phyloP scores from a whole-genome alignment of 2,329 filamentous ascomycete genomes.

The Nemania abortiva region DNA sequence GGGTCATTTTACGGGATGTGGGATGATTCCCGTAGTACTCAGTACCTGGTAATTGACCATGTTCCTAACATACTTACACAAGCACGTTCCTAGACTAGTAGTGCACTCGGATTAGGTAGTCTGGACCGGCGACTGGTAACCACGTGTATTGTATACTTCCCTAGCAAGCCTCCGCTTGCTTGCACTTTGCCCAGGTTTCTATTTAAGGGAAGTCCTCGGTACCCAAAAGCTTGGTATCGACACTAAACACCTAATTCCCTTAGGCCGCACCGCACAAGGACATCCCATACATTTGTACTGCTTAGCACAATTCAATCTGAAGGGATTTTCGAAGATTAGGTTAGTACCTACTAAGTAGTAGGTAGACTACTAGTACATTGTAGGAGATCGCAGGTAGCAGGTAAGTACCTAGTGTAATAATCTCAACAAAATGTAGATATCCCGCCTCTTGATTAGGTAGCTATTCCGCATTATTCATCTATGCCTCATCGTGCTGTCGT shows the following conservation, averaged over 20 bases:
- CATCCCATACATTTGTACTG: neutral
- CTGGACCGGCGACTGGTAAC: neutral
- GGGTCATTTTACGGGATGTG: too few species aligned
- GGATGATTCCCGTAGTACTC: too few species aligned
- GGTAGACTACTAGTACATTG: neutral
- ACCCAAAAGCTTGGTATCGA: neutral
- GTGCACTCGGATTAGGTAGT: neutral
- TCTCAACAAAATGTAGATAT: neutral
- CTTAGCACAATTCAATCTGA: too few species aligned
- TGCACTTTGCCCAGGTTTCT: neutral
- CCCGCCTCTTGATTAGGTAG: conserved; percentile 7
- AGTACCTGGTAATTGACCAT: too few species aligned
- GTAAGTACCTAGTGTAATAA: neutral
- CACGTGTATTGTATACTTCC: conserved; percentile 5
- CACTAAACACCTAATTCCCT: neutral
- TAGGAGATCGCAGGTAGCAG: neutral
- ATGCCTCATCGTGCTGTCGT: conserved; percentile 22
- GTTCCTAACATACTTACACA: too few species aligned
- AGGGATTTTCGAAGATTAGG: neutral
- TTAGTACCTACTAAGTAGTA: neutral
- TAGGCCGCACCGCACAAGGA: neutral
- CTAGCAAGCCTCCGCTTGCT: neutral
- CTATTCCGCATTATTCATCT: conserved; percentile 20
- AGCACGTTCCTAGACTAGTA: too few species aligned
- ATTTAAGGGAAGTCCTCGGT: conserved; percentile 25